phyloP scores from a whole-genome alignment of 768 basidiomycete genomes.

The Infundibulicybe gibba region DNA sequence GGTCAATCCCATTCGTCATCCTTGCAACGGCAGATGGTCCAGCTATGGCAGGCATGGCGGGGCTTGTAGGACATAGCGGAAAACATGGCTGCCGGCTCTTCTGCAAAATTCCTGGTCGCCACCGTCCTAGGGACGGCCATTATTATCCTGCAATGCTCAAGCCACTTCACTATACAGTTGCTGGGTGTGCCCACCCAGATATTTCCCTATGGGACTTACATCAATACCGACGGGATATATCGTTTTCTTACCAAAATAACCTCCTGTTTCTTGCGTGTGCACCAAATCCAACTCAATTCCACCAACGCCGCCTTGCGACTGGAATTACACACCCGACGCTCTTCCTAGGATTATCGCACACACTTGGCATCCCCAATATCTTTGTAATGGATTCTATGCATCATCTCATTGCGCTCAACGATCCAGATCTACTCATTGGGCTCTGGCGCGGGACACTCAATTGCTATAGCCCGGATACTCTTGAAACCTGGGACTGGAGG shows the following conservation, averaged over 20 bases:
- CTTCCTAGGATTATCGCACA: conserved; percentile 25
- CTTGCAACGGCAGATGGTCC: conserved; percentile 20
- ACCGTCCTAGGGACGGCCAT: conserved; percentile 7
- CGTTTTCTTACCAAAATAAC: conserved; percentile 2
- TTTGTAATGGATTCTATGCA: conserved; percentile 44
- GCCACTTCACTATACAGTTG: conserved; percentile 15
- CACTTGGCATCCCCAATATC: conserved; percentile 24
- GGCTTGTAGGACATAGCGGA: conserved; percentile 21
- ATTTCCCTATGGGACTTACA: conserved; percentile 10
- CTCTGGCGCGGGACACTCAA: conserved; percentile 26
- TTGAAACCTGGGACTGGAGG: conserved; percentile 1
- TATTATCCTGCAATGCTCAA: conserved; percentile 19
- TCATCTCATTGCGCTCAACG: conserved; percentile 27
- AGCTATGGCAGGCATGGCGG: conserved; percentile 16
- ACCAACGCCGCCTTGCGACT: conserved; percentile 18
- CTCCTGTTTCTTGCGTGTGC: conserved; percentile 1
- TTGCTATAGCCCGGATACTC: conserved; percentile 14
- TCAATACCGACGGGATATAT: not conserved
- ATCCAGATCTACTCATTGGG: conserved; percentile 33
- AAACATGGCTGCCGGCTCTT: conserved; percentile 14
- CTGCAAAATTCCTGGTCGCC: conserved; percentile 13
- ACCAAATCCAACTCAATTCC: conserved; percentile 2
- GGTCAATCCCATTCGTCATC: conserved; percentile 10
- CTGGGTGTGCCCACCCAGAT: conserved; percentile 20
- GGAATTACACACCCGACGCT: conserved; percentile 32